Percentiles rank a stretch among this genome's conserved stretches.
Conservation (phyloP, 495 filamentous ascomycete genomes). For the Copromyces sp. region DNA sequence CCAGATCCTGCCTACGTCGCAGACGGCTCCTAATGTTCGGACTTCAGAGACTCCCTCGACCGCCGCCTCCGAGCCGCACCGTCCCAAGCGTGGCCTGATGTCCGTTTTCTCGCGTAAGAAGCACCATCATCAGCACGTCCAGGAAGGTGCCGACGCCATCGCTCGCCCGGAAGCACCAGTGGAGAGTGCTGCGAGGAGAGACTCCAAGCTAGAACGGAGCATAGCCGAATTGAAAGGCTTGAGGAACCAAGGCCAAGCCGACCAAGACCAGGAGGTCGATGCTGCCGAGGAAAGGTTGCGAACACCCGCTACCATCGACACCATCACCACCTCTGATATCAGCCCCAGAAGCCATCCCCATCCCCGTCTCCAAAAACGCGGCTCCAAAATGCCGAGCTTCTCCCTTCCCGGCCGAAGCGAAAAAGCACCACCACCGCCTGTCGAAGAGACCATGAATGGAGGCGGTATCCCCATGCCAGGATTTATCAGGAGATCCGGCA, state of each 20-base stretch:
- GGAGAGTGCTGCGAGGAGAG: slow-evolving; percentile 40
- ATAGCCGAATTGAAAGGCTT: slow-evolving; percentile 28
- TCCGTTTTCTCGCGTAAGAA: slow-evolving; percentile 39
- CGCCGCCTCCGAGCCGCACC: slow-evolving; percentile 2
- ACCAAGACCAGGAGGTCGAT: background rate
- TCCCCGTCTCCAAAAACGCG: background rate
- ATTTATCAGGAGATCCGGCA: background rate
- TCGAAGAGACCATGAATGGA: slow-evolving; percentile 22
- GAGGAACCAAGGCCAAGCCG: slow-evolving; percentile 1
- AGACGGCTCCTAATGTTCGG: slow-evolving; percentile 10
- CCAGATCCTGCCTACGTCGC: slow-evolving; percentile 14
- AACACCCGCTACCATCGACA: background rate
- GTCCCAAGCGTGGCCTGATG: slow-evolving; percentile 29
- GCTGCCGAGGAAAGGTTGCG: background rate
- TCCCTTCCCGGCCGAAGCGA: background rate
- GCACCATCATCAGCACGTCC: slow-evolving; percentile 7
- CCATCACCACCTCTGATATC: slow-evolving; percentile 11
- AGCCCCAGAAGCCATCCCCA: background rate
- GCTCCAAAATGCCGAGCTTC: background rate
- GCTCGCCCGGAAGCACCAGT: slow-evolving; percentile 25
- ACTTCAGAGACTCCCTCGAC: background rate
- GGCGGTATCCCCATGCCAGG: background rate
- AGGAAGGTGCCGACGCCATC: slow-evolving; percentile 25
- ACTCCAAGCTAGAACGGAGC: slow-evolving; percentile 42
- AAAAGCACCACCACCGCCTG: slow-evolving; percentile 8